A percentile compares a stretch with the other conserved stretches of the same genome.
Conservation (phyloP, 2,329 filamentous ascomycete genomes). For the Whalleya microplaca region DNA sequence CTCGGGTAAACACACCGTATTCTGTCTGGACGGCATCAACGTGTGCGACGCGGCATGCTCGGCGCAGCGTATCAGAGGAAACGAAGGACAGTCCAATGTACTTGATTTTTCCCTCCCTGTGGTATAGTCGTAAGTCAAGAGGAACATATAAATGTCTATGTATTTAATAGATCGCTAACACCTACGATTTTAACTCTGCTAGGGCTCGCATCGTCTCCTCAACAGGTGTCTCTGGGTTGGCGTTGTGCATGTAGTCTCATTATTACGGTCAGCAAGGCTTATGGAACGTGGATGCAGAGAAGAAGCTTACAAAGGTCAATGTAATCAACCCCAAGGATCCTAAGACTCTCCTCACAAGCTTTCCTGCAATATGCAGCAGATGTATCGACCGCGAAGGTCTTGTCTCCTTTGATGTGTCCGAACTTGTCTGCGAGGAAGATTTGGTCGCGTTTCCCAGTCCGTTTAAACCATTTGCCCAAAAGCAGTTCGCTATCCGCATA, state of each 20-base stretch:
- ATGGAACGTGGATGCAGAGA: neutral
- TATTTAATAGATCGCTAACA: no score
- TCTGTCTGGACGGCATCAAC: slow-evolving; percentile 59
- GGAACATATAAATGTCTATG: neutral
- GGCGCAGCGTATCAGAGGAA: slow-evolving; percentile 50
- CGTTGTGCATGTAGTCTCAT: slow-evolving; percentile 46
- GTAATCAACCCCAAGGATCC: slow-evolving; percentile 43
- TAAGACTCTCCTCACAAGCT: slow-evolving; percentile 45
- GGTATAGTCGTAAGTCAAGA: no score
- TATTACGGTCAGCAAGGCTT: neutral
- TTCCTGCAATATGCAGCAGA: slow-evolving; percentile 45
- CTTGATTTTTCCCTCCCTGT: slow-evolving; percentile 55
- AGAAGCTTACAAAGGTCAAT: slow-evolving; percentile 48
- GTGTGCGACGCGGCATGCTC: slow-evolving; percentile 51
- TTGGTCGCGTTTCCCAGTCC: slow-evolving; percentile 46
- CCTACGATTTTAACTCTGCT: slow-evolving; percentile 44
- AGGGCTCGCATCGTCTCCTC: slow-evolving; percentile 51
- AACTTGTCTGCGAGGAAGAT: slow-evolving; percentile 60
- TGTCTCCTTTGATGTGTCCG: slow-evolving; percentile 37
- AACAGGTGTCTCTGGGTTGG: slow-evolving; percentile 47
- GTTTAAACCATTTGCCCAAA: slow-evolving; percentile 52
- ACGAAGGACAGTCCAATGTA: slow-evolving; percentile 56
- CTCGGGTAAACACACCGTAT: slow-evolving; percentile 52
- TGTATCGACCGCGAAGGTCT: slow-evolving; percentile 34
- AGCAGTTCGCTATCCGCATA: slow-evolving; percentile 53